phyloP scores from a whole-genome alignment of 805 yeast species.

The Candida sonorensis region DNA sequence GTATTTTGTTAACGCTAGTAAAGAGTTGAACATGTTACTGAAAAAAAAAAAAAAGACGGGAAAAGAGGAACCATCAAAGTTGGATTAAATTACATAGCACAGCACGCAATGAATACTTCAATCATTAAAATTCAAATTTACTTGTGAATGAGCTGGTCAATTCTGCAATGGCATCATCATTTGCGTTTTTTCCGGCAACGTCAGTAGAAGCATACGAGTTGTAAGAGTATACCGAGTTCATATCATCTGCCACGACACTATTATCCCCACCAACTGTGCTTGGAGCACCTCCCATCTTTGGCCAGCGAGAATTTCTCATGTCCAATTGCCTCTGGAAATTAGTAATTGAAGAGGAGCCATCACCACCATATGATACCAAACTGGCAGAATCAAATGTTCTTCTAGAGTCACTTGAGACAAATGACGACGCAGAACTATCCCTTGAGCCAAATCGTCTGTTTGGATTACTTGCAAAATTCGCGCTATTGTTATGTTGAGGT shows the following conservation, averaged over 20 bases:
- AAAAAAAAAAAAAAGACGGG: too few species aligned
- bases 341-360: too few species aligned
- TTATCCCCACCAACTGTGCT: slow-evolving; percentile 2
- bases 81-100: too few species aligned
- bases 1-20: too few species aligned
- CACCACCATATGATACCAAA: slow-evolving; percentile 30
- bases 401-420: slow-evolving; percentile 5
- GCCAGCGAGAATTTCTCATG: slow-evolving; percentile 12
- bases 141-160: slow-evolving; percentile 10
- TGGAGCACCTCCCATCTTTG: slow-evolving; percentile 13
- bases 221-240: slow-evolving; percentile 2
- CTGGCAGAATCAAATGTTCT: slow-evolving; percentile 32
- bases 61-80: too few species aligned
- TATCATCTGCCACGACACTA: slow-evolving; percentile 5
- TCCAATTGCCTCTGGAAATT: slow-evolving; percentile 6
- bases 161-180: slow-evolving; percentile 20
- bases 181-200: slow-evolving; percentile 2
- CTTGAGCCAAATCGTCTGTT: too few species aligned
- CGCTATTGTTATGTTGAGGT: too few species aligned
- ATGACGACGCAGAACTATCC: too few species aligned
- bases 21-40: too few species aligned
- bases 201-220: not conserved
- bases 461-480: too few species aligned
- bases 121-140: slow-evolving; percentile 8
- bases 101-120: not conserved